Conservation (phyloP, 768 basidiomycete genomes). For the Daedalea quercina region DNA sequence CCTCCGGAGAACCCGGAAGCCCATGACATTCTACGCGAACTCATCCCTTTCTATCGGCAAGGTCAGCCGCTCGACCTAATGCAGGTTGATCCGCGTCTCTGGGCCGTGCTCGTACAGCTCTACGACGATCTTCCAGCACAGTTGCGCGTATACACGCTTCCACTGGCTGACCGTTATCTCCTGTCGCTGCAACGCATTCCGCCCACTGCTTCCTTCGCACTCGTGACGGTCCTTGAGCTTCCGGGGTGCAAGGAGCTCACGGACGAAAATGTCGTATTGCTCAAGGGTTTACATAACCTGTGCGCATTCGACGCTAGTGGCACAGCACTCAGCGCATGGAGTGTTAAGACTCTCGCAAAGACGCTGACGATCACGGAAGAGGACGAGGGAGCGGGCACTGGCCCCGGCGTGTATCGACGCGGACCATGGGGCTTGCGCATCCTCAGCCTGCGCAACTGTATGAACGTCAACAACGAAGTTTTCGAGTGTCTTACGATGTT, state of each 20-base stretch:
- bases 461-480: constrained; percentile 35
- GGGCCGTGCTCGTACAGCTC: constrained; percentile 57
- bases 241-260: constrained; percentile 47
- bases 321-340: constrained; percentile 45
- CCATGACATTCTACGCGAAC: constrained; percentile 32
- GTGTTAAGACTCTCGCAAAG: constrained; percentile 44
- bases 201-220: constrained; percentile 47
- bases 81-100: constrained; percentile 48
- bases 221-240: constrained; percentile 60
- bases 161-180: constrained; percentile 48
- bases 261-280: constrained; percentile 45
- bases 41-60: constrained; percentile 28
- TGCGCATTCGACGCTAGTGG: constrained; percentile 58
- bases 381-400: not conserved
- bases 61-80: constrained; percentile 5
- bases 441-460: constrained; percentile 49
- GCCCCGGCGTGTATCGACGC: constrained; percentile 10
- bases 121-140: constrained; percentile 43
- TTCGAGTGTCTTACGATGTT: constrained; percentile 39
- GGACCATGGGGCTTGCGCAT: constrained; percentile 59
- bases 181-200: constrained; percentile 53
- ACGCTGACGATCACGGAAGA: constrained; percentile 35
- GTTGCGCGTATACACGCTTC: constrained; percentile 36
- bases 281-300: constrained; percentile 48
- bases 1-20: constrained; percentile 14